These are phyloP conservation scores for Tulasnella sp. DNA, from an alignment of 768 basidiomycete species.

Conservation along the genomic window DNA sequence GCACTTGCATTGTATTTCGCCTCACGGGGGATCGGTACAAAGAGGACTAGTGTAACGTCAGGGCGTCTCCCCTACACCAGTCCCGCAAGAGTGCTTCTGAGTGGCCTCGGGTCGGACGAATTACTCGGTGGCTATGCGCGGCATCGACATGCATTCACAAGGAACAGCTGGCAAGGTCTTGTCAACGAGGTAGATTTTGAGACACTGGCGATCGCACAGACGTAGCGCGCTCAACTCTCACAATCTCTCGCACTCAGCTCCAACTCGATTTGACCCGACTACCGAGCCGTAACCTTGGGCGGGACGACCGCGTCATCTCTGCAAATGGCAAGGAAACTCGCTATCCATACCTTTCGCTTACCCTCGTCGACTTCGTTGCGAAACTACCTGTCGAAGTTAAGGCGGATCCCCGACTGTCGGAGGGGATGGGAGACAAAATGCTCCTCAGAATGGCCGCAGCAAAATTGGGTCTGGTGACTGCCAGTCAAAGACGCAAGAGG, in stretches of 20 bases:
- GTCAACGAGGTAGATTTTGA: constrained; percentile 55
- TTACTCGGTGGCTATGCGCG: constrained; percentile 88
- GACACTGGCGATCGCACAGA: not conserved
- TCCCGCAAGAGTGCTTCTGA: constrained; percentile 70
- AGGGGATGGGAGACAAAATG: constrained; percentile 86
- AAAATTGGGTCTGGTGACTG: constrained; percentile 63
- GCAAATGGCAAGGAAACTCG: constrained; percentile 86
- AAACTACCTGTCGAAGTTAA: constrained; percentile 71
- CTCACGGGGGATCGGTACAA: constrained; percentile 59
- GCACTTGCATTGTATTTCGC: constrained; percentile 91
- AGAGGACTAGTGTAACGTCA: constrained; percentile 31
- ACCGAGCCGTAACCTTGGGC: constrained; percentile 77
- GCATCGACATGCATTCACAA: constrained; percentile 63
- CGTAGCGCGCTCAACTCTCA: not conserved
- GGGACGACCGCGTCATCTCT: constrained; percentile 91
- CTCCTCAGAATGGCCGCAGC: constrained; percentile 60
- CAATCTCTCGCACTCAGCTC: constrained; percentile 38
- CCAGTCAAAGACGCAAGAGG: constrained; percentile 68
- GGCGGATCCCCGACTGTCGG: constrained; percentile 57
- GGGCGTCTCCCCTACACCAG: constrained; percentile 49
- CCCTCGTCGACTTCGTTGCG: constrained; percentile 66
- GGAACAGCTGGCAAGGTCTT: constrained; percentile 61
- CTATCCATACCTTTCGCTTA: constrained; percentile 80
- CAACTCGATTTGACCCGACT: constrained; percentile 84
- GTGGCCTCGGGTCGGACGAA: constrained; percentile 91